A percentile compares a stretch with the other conserved stretches of the same genome.
These are phyloP conservation scores for Emericellopsis cladophorae DNA, from an alignment of 2,329 filamentous ascomycete genomes.

Conservation along the genomic window DNA sequence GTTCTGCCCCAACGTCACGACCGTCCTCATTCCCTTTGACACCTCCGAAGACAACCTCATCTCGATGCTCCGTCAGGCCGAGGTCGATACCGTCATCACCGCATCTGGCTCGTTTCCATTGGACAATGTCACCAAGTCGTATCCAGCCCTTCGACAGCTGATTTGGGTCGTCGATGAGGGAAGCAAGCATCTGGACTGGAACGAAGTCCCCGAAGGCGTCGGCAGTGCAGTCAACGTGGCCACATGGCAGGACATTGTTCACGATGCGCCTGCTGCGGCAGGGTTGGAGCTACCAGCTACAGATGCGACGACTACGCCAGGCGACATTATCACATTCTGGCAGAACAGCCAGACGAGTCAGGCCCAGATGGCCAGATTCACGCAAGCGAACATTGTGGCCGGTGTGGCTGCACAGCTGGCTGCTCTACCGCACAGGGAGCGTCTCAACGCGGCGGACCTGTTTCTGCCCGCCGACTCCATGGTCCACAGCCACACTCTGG, in stretches of 20 bases:
- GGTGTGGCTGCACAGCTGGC: slow-evolving; percentile 68
- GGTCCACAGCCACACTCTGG: slow-evolving; percentile 65
- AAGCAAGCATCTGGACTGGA: slow-evolving; percentile 91
- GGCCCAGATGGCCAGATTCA: slow-evolving; percentile 70
- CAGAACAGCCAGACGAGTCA: slow-evolving; percentile 34
- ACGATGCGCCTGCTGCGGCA: slow-evolving; percentile 48
- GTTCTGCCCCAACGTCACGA: slow-evolving; percentile 70
- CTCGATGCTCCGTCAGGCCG: slow-evolving; percentile 58
- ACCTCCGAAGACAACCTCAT: slow-evolving; percentile 56
- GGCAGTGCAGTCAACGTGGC: slow-evolving; percentile 64
- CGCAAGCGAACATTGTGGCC: slow-evolving; percentile 75
- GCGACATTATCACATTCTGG: slow-evolving; percentile 57
- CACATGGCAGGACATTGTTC: slow-evolving; percentile 87
- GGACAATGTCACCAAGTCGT: slow-evolving; percentile 55
- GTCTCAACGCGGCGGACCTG: slow-evolving; percentile 61
- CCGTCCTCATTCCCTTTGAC: slow-evolving; percentile 77
- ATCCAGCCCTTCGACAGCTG: slow-evolving; percentile 60
- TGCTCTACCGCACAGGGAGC: slow-evolving; percentile 62
- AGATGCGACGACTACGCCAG: slow-evolving; percentile 34
- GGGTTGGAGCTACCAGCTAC: slow-evolving; percentile 52
- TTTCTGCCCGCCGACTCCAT: slow-evolving; percentile 79
- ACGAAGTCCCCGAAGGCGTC: slow-evolving; percentile 67
- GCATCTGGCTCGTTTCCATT: slow-evolving; percentile 80
- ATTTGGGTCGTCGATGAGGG: slow-evolving; percentile 91
- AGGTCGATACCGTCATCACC: slow-evolving; percentile 72